Evolutionary conservation across 192 early-diverging fungal species (phyloP).

Genomic region (Phycomyces nitens): DNA sequence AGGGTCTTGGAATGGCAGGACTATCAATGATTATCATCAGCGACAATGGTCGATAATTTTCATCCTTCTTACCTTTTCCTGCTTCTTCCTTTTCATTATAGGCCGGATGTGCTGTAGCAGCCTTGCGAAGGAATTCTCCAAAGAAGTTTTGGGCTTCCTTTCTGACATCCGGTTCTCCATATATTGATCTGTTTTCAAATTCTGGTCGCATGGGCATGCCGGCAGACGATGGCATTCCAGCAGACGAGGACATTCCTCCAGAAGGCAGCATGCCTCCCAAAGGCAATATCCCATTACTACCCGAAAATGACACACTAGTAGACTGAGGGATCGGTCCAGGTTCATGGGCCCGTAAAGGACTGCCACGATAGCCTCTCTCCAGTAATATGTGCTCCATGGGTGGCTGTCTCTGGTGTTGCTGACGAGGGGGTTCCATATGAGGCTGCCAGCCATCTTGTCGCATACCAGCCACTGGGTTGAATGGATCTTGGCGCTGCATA

Average conservation of each 20-base stretch:
- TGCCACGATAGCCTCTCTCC: background rate
- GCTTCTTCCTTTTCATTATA: slow-evolving; percentile 19
- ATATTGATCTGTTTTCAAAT: background rate
- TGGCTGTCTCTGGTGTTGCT: background rate
- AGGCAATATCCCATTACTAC: background rate
- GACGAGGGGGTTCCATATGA: background rate
- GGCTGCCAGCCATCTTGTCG: background rate
- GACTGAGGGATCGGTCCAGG: background rate
- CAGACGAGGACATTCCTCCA: no score
- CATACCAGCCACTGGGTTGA: background rate
- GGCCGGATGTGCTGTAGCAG: slow-evolving; percentile 30
- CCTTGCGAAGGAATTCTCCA: slow-evolving; percentile 56
- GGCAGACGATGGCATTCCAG: background rate
- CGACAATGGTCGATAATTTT: slow-evolving; percentile 11
- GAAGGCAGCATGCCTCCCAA: background rate
- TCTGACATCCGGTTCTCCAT: slow-evolving; percentile 13
- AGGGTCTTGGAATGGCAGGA: slow-evolving; percentile 54
- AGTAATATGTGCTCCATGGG: background rate
- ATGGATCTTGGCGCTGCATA: background rate
- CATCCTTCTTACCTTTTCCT: background rate
- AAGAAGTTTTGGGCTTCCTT: slow-evolving; percentile 55
- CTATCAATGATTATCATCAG: slow-evolving; percentile 8
- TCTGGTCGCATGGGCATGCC: slow-evolving; percentile 3
- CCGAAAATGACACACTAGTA: no score
- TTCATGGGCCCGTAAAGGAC: background rate